Conservation (phyloP, 2,329 filamentous ascomycete species). For the Diplodia sapinea region DNA sequence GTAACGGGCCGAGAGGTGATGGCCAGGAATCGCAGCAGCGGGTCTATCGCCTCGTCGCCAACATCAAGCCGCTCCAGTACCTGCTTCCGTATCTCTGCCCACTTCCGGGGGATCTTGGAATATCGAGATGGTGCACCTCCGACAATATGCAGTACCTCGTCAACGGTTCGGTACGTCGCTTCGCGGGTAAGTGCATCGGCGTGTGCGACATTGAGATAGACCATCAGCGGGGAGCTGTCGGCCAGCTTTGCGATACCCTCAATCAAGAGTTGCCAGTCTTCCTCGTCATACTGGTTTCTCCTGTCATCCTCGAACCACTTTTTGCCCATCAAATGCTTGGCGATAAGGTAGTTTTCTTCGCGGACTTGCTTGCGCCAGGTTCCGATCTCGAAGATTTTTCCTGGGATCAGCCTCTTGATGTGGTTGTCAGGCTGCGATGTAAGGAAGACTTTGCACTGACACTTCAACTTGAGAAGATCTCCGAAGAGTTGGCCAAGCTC, state of each 20-base stretch:
- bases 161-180: not conserved
- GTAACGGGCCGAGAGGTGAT: not conserved
- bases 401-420: slow-evolving; percentile 2
- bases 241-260: not conserved
- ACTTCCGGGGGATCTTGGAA: not conserved
- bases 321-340: not conserved
- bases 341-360: slow-evolving; percentile 1
- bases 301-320: not conserved
- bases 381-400: not conserved
- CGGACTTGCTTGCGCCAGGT: not conserved
- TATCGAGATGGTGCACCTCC: not conserved
- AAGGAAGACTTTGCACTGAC: slow-evolving; percentile 10
- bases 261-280: not conserved
- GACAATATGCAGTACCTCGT: not conserved
- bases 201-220: not conserved
- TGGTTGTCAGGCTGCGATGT: not conserved
- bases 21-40: not conserved
- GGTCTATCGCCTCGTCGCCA: not conserved
- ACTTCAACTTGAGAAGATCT: not conserved
- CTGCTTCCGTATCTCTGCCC: slow-evolving; percentile 4
- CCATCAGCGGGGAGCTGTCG: slow-evolving; percentile 16
- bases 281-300: not conserved
- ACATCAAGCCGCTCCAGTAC: not conserved
- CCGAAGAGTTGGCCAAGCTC: not conserved
- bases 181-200: not conserved